Base-by-base conservation (phyloP, 495 filamentous ascomycete genomes). In the Lasiosphaeria miniovina region DNA sequence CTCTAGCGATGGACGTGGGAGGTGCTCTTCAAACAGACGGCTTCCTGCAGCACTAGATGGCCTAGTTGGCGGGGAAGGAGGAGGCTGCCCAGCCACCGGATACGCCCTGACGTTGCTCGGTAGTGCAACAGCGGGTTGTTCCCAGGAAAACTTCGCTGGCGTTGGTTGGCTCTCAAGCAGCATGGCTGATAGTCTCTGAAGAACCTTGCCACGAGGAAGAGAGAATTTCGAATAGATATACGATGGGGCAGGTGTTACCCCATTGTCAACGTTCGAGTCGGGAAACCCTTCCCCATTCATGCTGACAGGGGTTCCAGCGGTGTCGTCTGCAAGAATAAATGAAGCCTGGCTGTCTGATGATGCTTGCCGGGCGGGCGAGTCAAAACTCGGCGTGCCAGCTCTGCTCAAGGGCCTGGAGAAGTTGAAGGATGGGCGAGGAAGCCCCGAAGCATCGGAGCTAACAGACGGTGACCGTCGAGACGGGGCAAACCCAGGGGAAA, bases 391-490 rank as follows among this genome's bases (percentile, higher is more conserved):
- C 50, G 83, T 86, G 56, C 86, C 88, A 8, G 88, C 86, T 61
- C 91, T 82, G 72, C 94, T 96, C 35, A 94, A 63, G 3, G 94
- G 94, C 6, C 94, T 80, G 3, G 94, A 97, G 72, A 98, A 98
- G 71, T 98, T 98, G 69, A 93, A 93, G 2, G 88, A 81, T 2
- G 90, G 89, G 36, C 88, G 84, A 2, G 87, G 84, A 36, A 89
- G 77, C 54, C 71, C 71, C 48, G 82, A 84, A 36, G 82, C 82
- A 54, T 96, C 90, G 3, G 92, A 97, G 63, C 84, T 87, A 46
- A 92, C 75, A 0, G 91, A 96, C 5, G 91, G 90, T 10, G 92
- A 95, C 49, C 91, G 84, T 57, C 77, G 74, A 75, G 83, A 71
- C 77, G 81, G 49, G 68, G 73, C 62, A 75, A 81, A 60, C 65